Base-by-base conservation (phyloP, 2,329 filamentous ascomycete species). In the Geosmithia putterillii region DNA sequence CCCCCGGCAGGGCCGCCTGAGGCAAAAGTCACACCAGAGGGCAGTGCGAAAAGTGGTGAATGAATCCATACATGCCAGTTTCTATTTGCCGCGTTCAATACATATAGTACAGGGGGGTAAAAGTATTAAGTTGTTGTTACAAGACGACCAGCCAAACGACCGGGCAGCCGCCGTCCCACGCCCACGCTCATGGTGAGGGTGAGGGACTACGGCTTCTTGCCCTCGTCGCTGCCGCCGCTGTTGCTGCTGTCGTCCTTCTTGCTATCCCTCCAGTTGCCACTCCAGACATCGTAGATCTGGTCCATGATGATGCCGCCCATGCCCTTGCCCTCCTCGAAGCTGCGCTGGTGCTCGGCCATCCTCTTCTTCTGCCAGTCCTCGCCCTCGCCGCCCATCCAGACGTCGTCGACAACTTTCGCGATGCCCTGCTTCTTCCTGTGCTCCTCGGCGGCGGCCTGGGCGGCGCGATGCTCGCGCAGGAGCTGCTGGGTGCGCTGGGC, bases 331-430 rank as follows among this genome's bases (percentile, higher is more conserved):
- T 75, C 69, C 42, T 71, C 65, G 35, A 79, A 55, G 45, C 70
- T 73, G 57, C 68, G 69, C 46, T 63, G 63, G 52, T 77, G 72
- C 55, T 69, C 65, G 53, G 65, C 64, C 3, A 66, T 61, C 47
- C 74, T 62, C 64, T 70, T 69, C 58, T 67, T 58, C 54, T 66
- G 63, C 74, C 74, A 78, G 49, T 71, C 65, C 38, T 68, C 64
- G n/a, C 58, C 57, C 55, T 77, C 74, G 34, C 65, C 66, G 28
- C 76, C 76, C 68, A 76, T 73, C 76, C 76, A 80, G 15, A 79
- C 56, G 48, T 65, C 65, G 48, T 69, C 61, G 44, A 75, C 55
- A 41, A 58, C 41, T 44, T 58, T 51, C 10, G 54, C 55, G 23
- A 56, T 46, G 20, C 56, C 53, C 45, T 51, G 47, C 48, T 49